Evolutionary conservation across 306 rosid species (phyloP), one percentile per base, ranked within the genome.

Genomic region (Quillaja saponaria): DNA sequence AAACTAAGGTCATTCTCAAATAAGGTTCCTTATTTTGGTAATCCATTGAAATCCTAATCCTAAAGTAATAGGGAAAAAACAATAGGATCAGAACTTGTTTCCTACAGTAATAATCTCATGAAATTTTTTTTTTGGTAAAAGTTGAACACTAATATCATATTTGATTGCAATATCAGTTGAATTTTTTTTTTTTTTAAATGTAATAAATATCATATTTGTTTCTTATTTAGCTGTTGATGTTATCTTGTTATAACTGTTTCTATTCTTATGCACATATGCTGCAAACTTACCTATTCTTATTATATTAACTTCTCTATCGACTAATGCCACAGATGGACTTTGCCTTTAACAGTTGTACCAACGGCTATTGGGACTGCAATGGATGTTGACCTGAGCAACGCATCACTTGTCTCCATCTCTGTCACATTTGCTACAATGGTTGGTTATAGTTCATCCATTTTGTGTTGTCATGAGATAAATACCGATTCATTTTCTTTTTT

Each of bases 301-400:
- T 81, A 62, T 80, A 84, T 86, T 89, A 85, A 92, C 96, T 76
- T 88, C 72, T 80, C 87, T 84, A 89, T 85, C 87, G 81, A 92
- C 99, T 92, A 92, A 92, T 92, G 96, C 92, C 63, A 89, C 99
- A 92, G 99, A 92, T 89, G 99, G 96, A 92, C 86, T 92, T 92
- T 92, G 81, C 99, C 98, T 92, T 92, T 92, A 82, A 92, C 99
- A 92, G 99, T 92, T 92, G 94, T 92, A 83, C 99, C 99, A 37
- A 92, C 96, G 37, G 95, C 95, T 80, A 84, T 92, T 67, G 99
- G 94, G 74, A 79, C 96, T 63, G 96, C 99, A 66, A 79, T 87
- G 94, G 99, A 92, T 71, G 69, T 89, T 65, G 86, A 92, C 76
- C 79, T 92, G 80, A 92, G 99, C 94, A 92, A 92, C 55, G 95